Evolutionary conservation across 768 basidiomycete species (phyloP).

Genomic region (Mycena albidolilacea): DNA sequence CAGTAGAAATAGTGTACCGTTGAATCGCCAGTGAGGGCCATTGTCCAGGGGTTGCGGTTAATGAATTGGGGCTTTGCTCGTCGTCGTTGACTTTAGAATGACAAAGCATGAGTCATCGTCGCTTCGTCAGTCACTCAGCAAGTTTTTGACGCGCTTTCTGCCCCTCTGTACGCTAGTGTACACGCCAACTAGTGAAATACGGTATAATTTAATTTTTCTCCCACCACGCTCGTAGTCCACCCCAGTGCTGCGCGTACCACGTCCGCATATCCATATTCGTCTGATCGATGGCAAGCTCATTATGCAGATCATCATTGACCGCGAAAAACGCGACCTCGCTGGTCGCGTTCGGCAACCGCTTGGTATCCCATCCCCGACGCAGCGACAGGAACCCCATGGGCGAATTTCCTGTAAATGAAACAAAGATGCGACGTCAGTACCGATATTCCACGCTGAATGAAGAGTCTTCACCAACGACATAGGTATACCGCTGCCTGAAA

Average conservation of each 20-base stretch:
- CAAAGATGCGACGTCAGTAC: conserved; percentile 9
- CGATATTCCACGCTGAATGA: neutral
- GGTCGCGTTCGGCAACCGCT: conserved; percentile 10
- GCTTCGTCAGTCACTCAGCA: no score
- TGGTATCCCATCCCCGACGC: conserved; percentile 11
- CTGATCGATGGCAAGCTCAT: neutral
- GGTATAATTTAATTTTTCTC: conserved; percentile 26
- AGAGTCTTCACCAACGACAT: conserved; percentile 28
- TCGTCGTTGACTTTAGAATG: no score
- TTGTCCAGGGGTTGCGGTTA: no score
- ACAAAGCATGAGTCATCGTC: no score
- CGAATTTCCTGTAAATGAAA: conserved; percentile 11
- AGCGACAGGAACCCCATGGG: conserved; percentile 29
- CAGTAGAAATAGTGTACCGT: no score
- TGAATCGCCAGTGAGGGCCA: no score
- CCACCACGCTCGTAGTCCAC: conserved; percentile 35
- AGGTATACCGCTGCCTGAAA: conserved; percentile 36
- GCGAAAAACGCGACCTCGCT: conserved; percentile 33
- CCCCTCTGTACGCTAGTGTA: no score
- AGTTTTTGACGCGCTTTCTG: no score
- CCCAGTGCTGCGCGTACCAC: conserved; percentile 35
- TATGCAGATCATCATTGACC: conserved; percentile 36
- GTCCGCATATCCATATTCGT: conserved; percentile 16
- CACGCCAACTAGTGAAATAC: neutral
- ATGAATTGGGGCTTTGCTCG: no score